A percentile compares a stretch with the other conserved stretches of the same genome.
These are phyloP conservation scores for Pseudogymnoascus sp. DNA, from an alignment of 2,329 filamentous ascomycete species.

Conservation along the genomic window DNA sequence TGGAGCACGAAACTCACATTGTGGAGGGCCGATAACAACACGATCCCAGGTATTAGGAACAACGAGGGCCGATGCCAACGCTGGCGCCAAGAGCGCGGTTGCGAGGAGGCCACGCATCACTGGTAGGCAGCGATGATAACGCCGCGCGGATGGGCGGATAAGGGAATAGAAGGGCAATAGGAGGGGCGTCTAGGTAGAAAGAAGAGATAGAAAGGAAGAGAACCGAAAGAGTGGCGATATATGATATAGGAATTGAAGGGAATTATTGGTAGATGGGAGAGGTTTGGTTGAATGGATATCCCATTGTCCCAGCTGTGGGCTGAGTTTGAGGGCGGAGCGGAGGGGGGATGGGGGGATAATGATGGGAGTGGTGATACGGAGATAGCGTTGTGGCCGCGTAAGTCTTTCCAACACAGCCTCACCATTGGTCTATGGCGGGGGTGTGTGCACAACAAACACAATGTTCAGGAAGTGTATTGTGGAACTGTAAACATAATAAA, in stretches of 20 bases:
- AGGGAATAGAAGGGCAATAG: background rate
- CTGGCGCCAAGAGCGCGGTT: slow-evolving; percentile 4
- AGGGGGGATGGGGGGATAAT: background rate
- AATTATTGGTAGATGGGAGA: background rate
- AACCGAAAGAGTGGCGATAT: slow-evolving; percentile 2
- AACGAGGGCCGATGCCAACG: slow-evolving; percentile 7
- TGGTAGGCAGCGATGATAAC: background rate
- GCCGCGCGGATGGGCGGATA: background rate
- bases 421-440: background rate
- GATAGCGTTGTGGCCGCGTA: background rate
- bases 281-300: background rate
- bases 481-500: background rate
- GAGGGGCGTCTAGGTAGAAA: background rate
- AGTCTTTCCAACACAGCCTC: slow-evolving; percentile 3
- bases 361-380: background rate
- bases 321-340: background rate
- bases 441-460: background rate
- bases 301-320: background rate
- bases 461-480: background rate
- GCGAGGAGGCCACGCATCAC: slow-evolving; percentile 4
- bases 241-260: background rate
- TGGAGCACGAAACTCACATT: background rate
- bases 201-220: background rate
- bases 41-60: slow-evolving; percentile 1
- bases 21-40: background rate